Evolutionary conservation across 2,329 filamentous ascomycete species (phyloP).

Genomic region (Plenodomus biglobosus): DNA sequence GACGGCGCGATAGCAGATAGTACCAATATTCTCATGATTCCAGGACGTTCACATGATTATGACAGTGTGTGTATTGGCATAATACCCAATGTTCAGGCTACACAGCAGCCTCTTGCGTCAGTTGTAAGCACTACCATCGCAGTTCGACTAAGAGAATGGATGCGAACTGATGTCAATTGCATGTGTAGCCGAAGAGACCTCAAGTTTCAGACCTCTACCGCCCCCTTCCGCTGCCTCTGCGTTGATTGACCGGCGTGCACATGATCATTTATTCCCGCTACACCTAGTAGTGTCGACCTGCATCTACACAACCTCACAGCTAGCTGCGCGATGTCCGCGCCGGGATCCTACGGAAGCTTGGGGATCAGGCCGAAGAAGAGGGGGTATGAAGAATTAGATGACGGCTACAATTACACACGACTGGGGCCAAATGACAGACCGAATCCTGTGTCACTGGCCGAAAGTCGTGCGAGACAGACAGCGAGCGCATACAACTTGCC

Average conservation of each 20-base stretch:
- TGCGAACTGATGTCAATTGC: background rate
- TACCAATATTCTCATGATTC: too few relatives aligned
- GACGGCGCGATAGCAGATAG: too few relatives aligned
- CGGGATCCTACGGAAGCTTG: background rate
- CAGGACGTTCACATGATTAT: background rate
- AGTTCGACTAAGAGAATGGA: background rate
- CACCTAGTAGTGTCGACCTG: background rate
- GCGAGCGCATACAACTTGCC: background rate
- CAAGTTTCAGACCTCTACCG: too few relatives aligned
- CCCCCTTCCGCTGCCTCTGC: too few relatives aligned
- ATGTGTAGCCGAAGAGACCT: too few relatives aligned
- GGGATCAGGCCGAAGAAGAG: conserved; percentile 12
- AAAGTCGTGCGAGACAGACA: background rate
- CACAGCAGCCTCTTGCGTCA: background rate
- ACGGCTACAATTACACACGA: background rate
- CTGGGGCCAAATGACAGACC: background rate
- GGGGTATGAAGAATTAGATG: conserved; percentile 1
- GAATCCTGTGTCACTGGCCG: background rate
- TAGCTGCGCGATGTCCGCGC: background rate
- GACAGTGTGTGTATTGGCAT: background rate
- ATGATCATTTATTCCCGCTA: too few relatives aligned
- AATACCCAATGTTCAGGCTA: too few relatives aligned
- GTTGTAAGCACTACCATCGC: background rate
- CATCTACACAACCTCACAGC: background rate
- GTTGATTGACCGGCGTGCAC: too few relatives aligned